phyloP scores from a whole-genome alignment of 2,329 filamentous ascomycete species.

The Chaetothyriales sp. region DNA sequence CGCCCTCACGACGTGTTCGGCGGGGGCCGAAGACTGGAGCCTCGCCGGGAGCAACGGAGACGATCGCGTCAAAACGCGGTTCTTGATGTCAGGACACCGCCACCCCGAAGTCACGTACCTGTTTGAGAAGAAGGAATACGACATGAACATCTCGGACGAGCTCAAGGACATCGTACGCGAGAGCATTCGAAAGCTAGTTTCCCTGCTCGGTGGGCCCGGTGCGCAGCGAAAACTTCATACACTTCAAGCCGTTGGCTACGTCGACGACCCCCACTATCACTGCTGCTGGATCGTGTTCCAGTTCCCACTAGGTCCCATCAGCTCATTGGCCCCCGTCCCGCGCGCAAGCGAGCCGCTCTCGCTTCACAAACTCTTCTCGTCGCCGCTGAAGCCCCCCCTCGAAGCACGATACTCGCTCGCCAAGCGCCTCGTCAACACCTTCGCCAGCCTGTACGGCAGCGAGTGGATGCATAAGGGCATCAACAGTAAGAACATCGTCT shows the following conservation, averaged over 20 bases:
- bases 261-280: background rate
- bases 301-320: constrained; percentile 1
- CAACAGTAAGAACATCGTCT: constrained; percentile 2
- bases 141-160: constrained; percentile 1
- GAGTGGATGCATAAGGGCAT: constrained; percentile 4
- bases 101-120: background rate
- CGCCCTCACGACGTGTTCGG: background rate
- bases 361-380: background rate
- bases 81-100: constrained; percentile 1
- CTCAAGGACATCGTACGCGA: constrained; percentile 1
- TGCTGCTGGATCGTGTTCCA: constrained; percentile 3
- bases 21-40: background rate
- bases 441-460: background rate
- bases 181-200: constrained; percentile 1
- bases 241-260: background rate
- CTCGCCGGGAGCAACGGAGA: background rate
- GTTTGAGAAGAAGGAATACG: constrained; percentile 2
- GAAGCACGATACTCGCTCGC: background rate
- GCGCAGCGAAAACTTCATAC: background rate
- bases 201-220: background rate
- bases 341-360: background rate
- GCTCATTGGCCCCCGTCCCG: background rate
- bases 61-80: constrained; percentile 1
- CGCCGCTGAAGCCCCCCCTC: constrained; percentile 1
- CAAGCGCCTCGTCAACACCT: background rate